Percentiles rank a stretch among this genome's conserved stretches.
These are phyloP conservation scores for Cladosporium sp. DNA, from an alignment of 2,329 filamentous ascomycete species.

Conservation along the genomic window DNA sequence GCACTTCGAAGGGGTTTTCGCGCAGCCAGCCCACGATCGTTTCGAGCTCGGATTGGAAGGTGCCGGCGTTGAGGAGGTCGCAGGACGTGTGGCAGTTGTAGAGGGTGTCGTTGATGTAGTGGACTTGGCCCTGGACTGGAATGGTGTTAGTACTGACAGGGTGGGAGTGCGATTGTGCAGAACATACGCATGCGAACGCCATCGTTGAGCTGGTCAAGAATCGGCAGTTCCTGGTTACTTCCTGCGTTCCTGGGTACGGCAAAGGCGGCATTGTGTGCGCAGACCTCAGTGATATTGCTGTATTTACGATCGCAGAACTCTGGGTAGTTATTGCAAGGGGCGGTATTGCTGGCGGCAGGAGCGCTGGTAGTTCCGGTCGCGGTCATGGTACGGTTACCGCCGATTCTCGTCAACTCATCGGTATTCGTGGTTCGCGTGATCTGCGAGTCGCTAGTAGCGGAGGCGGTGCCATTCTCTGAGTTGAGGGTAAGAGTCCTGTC, in stretches of 20 bases:
- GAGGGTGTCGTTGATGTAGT: slow-evolving; percentile 52
- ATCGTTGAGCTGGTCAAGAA: slow-evolving; percentile 71
- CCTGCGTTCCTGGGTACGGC: slow-evolving; percentile 65
- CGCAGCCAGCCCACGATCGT: slow-evolving; percentile 70
- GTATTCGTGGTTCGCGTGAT: slow-evolving; percentile 16
- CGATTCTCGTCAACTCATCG: slow-evolving; percentile 9
- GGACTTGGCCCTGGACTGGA: slow-evolving; percentile 57
- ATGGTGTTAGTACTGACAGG: not conserved
- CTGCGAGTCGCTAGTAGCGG: slow-evolving; percentile 20
- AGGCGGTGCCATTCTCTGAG: slow-evolving; percentile 26
- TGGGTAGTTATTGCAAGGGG: slow-evolving; percentile 68
- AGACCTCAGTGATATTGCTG: slow-evolving; percentile 75
- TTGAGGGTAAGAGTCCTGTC: slow-evolving; percentile 3
- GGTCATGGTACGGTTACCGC: slow-evolving; percentile 20
- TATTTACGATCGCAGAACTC: slow-evolving; percentile 75
- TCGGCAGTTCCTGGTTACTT: slow-evolving; percentile 67
- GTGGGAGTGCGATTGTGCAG: not conserved
- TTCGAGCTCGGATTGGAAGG: slow-evolving; percentile 68
- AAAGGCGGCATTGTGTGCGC: slow-evolving; percentile 80
- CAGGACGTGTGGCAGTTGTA: slow-evolving; percentile 87
- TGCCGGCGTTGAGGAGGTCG: slow-evolving; percentile 74
- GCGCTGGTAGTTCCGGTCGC: slow-evolving; percentile 26
- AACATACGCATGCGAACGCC: slow-evolving; percentile 58
- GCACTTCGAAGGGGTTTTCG: slow-evolving; percentile 75
- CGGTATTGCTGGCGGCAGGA: slow-evolving; percentile 60